These are phyloP conservation scores for Fusarium oxysporum DNA, from an alignment of 2,329 filamentous ascomycete species.

Conservation along the genomic window DNA sequence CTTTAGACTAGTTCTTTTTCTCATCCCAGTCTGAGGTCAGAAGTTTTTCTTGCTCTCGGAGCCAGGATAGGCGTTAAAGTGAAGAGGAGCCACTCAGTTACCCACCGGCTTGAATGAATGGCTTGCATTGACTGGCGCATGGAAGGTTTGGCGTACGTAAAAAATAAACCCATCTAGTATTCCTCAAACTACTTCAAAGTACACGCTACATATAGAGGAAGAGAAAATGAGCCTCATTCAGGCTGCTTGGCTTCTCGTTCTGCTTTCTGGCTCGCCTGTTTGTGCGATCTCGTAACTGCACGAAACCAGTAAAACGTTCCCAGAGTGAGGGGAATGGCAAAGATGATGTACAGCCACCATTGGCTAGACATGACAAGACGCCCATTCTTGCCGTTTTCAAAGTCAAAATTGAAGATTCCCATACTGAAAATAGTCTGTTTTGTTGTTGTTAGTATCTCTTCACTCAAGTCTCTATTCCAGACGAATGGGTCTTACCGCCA, in stretches of 20 bases:
- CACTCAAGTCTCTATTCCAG: too few relatives aligned
- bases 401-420: not conserved
- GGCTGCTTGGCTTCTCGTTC: not conserved
- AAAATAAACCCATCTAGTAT: not conserved
- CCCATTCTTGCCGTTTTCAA: not conserved
- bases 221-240: not conserved
- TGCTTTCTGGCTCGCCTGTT: not conserved
- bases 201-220: rapidly evolving
- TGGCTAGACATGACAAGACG: not conserved
- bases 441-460: too few relatives aligned
- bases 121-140: not conserved
- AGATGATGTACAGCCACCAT: not conserved
- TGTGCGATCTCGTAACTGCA: not conserved
- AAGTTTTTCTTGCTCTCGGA: not conserved
- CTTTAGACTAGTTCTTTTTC: rapidly evolving
- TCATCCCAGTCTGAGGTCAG: rapidly evolving
- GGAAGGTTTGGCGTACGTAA: not conserved
- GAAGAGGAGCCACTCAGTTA: not conserved
- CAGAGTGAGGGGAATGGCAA: not conserved
- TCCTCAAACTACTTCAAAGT: rapidly evolving
- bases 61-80: not conserved
- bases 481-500: not conserved
- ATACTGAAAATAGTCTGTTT: not conserved
- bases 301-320: not conserved
- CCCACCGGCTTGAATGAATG: not conserved